Percentiles rank a stretch among this genome's conserved stretches.
These are phyloP conservation scores for Pseudocercospora crystallina DNA, from an alignment of 2,329 filamentous ascomycete genomes.

Conservation along the genomic window DNA sequence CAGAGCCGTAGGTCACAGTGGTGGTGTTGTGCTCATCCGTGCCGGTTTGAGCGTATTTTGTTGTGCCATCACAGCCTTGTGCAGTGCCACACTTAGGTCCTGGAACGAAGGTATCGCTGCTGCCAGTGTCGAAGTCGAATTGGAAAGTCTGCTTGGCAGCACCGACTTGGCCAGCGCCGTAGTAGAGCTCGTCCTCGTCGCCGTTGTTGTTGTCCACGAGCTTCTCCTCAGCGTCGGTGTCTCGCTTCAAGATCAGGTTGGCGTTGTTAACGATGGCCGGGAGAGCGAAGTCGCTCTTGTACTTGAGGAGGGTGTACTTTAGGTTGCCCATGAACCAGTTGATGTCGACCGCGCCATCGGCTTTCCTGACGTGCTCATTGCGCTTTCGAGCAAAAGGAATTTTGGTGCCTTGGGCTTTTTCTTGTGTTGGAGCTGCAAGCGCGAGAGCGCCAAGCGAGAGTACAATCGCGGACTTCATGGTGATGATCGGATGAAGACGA, in stretches of 20 bases:
- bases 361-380: slow-evolving; percentile 9
- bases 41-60: slow-evolving; percentile 24
- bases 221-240: slow-evolving; percentile 18
- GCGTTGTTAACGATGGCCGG: slow-evolving; percentile 15
- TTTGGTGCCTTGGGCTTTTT: slow-evolving; percentile 9
- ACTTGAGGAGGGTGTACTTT: slow-evolving; percentile 18
- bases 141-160: slow-evolving; percentile 20
- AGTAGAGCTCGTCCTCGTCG: slow-evolving; percentile 20
- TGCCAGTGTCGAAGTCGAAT: slow-evolving; percentile 30
- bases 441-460: slow-evolving; percentile 20
- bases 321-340: slow-evolving; percentile 18
- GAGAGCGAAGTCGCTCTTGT: slow-evolving; percentile 17
- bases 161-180: slow-evolving; percentile 17
- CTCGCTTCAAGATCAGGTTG: slow-evolving; percentile 8
- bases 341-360: slow-evolving; percentile 18
- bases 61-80: slow-evolving; percentile 23
- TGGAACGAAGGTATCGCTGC: slow-evolving; percentile 26
- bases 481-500: slow-evolving; percentile 1
- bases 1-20: slow-evolving; percentile 27
- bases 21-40: slow-evolving; percentile 26
- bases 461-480: slow-evolving; percentile 18
- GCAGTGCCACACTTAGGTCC: slow-evolving; percentile 23
- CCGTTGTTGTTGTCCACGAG: slow-evolving; percentile 19
- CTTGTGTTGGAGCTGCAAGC: slow-evolving; percentile 21
- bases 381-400: slow-evolving; percentile 11